Evolutionary conservation across 106 monocot species (phyloP).

Genomic region (Dendrobium nobile): DNA sequence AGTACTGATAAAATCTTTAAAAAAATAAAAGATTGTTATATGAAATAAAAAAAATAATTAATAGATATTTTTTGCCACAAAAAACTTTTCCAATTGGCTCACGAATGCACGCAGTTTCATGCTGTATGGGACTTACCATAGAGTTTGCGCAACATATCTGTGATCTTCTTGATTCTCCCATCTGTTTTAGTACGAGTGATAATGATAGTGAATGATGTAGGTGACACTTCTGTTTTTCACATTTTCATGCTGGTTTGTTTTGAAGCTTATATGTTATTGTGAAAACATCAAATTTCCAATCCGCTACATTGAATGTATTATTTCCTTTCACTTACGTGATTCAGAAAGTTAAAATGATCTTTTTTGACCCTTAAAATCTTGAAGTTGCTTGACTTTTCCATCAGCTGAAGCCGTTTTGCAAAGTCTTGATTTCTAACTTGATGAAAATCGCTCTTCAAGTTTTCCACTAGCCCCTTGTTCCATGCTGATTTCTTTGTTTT

Average conservation of each 20-base stretch:
- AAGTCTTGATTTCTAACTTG: background rate
- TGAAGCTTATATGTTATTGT: background rate
- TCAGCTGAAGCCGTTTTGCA: background rate
- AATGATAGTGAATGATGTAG: background rate
- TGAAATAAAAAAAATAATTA: too few relatives aligned
- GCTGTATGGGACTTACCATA: background rate
- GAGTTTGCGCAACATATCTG: background rate
- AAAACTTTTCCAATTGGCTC: too few relatives aligned
- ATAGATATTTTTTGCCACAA: too few relatives aligned
- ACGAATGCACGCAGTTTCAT: too few relatives aligned
- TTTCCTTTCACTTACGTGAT: background rate
- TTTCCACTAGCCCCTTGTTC: background rate
- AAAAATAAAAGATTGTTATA: too few relatives aligned
- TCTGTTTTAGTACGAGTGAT: background rate
- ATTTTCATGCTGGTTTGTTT: background rate
- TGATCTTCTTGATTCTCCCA: background rate
- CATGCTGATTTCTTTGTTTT: constrained; percentile 4
- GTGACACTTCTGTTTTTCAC: background rate
- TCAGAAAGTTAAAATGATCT: background rate
- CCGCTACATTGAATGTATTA: background rate
- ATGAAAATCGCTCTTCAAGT: background rate
- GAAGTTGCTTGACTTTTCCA: background rate
- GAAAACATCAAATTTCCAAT: background rate
- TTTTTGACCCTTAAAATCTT: background rate
- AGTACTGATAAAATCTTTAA: too few relatives aligned